phyloP scores from a whole-genome alignment of 305 asterid genomes.

The Rubia tinctorum region DNA sequence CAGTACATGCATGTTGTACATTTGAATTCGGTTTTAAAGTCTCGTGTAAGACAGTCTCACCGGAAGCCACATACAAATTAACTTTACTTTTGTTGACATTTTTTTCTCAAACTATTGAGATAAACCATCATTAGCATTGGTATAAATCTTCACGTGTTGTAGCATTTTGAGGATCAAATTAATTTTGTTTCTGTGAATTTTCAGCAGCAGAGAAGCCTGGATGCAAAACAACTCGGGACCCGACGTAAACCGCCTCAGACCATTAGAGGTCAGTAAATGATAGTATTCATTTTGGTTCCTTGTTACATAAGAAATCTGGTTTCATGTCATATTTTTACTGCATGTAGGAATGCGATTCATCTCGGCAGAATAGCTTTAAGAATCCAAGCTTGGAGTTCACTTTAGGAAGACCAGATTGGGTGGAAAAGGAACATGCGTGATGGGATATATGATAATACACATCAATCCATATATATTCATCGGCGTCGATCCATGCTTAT shows the following conservation, averaged over 20 bases:
- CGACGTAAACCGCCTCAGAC: constrained; percentile 50
- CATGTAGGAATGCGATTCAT: constrained; percentile 46
- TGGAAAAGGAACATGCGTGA: constrained; percentile 39
- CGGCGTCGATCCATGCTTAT: background rate
- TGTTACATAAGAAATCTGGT: background rate
- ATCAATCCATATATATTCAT: background rate
- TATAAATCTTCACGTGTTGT: too few species aligned
- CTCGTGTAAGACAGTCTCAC: too few species aligned
- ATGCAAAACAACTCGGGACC: constrained; percentile 39
- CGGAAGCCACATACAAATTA: too few species aligned
- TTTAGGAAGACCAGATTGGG: constrained; percentile 62
- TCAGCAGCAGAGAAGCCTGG: constrained; percentile 70
- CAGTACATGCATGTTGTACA: background rate
- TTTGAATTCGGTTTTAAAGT: background rate
- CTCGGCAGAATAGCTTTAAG: constrained; percentile 32
- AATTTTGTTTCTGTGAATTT: constrained; percentile 13
- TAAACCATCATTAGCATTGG: too few species aligned
- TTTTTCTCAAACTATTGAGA: too few species aligned
- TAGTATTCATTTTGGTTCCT: background rate
- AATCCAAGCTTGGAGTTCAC: constrained; percentile 53
- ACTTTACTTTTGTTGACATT: background rate
- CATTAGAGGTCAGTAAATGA: constrained; percentile 36
- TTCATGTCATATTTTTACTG: background rate
- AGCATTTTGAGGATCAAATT: background rate
- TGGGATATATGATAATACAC: background rate